A percentile compares a stretch with the other conserved stretches of the same genome.
Evolutionary conservation across 2,329 filamentous ascomycete genomes (phyloP).

Genomic region (Ramularia endophylla): DNA sequence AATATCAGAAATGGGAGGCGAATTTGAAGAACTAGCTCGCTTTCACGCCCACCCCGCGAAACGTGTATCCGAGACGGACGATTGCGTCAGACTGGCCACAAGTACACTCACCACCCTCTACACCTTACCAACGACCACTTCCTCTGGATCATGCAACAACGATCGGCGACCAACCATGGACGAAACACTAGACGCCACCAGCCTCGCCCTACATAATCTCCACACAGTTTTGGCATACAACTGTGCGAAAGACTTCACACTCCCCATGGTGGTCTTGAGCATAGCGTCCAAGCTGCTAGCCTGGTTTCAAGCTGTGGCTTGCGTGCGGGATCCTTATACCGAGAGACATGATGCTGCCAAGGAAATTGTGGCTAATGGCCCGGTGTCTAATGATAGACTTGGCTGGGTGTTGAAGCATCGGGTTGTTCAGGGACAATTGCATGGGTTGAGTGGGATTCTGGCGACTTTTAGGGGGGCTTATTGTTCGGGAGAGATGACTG

Average conservation of each 20-base stretch:
- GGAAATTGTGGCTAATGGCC: constrained; percentile 16
- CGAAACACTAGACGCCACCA: constrained; percentile 12
- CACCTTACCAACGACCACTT: constrained; percentile 10
- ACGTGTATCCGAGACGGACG: constrained; percentile 2
- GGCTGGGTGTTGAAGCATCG: constrained; percentile 15
- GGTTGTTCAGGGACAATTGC: constrained; percentile 15
- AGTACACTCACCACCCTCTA: constrained; percentile 14
- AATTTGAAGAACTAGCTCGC: constrained; percentile 1
- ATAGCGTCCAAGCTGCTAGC: constrained; percentile 14
- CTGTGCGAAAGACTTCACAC: constrained; percentile 15
- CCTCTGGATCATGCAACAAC: constrained; percentile 7
- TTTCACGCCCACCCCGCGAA: not conserved
- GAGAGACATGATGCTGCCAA: not conserved
- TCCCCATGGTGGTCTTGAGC: constrained; percentile 10
- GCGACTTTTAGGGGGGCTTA: constrained; percentile 6
- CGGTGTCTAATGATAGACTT: constrained; percentile 12
- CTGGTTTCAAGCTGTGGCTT: constrained; percentile 16
- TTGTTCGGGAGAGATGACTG: constrained; percentile 1
- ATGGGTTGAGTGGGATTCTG: constrained; percentile 12
- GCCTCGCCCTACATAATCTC: constrained; percentile 10
- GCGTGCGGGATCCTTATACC: constrained; percentile 8
- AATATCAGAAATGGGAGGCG: constrained; percentile 1
- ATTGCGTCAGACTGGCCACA: constrained; percentile 12
- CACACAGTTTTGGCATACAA: constrained; percentile 14
- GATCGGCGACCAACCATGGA: constrained; percentile 12